Percentiles rank a stretch among this genome's conserved stretches.
phyloP scores from a whole-genome alignment of 495 filamentous ascomycete genomes.

The Aspergillus leporis region DNA sequence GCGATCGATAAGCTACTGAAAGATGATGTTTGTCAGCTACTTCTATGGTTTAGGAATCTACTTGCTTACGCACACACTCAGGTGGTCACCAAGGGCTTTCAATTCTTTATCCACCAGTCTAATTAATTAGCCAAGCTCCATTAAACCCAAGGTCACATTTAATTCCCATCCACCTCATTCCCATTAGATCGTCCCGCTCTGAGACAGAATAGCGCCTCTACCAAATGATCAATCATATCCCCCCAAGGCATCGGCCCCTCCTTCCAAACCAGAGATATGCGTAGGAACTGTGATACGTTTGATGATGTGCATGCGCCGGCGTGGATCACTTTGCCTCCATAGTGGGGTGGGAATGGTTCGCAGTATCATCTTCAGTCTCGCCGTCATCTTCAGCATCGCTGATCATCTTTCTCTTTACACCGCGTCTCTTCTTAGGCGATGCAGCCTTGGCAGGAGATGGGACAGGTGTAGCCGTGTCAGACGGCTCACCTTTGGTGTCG shows the following conservation, averaged over 20 bases:
- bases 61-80: not conserved
- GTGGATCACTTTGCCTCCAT: not conserved
- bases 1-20: not conserved
- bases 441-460: not conserved
- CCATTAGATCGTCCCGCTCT: not conserved
- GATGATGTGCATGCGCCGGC: not conserved
- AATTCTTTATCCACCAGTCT: not conserved
- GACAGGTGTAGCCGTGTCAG: not conserved
- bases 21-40: not conserved
- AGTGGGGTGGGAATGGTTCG: not conserved
- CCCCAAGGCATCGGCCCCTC: not conserved
- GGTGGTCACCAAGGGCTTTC: not conserved
- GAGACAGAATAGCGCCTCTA: not conserved
- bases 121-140: not conserved
- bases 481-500: not conserved
- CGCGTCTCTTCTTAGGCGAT: not conserved
- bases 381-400: not conserved
- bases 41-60: not conserved
- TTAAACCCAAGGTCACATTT: not conserved
- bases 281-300: not conserved
- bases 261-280: not conserved
- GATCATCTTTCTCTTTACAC: not conserved
- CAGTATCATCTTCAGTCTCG: not conserved
- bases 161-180: not conserved
- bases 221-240: not conserved